Evolutionary conservation across 2,329 filamentous ascomycete genomes (phyloP), one percentile per base, ranked within the genome.

Genomic region (Sphaceloma murrayae): DNA sequence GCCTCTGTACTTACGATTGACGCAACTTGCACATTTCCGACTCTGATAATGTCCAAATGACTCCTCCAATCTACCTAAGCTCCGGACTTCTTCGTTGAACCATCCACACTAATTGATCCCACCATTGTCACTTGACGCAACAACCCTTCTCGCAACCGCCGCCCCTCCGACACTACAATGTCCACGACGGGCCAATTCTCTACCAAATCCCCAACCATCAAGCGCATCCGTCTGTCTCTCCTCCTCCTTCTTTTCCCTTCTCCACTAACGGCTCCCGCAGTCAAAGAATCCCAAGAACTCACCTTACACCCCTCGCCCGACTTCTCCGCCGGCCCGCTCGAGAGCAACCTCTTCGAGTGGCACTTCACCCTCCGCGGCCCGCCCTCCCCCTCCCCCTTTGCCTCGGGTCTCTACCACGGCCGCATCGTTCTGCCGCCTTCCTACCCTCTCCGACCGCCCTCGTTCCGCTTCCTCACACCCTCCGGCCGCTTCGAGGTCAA

Each of bases 301-400:
- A 79, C 85, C 49, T 73, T 71, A 47, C 75, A 82, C 27, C 86
- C 89, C 3, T 91, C 85, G 2, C 71, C 84, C 44, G 86, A 94
- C 67, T 93, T 89, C 65, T 77, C 82, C 54, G 91, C 89, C 30
- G 72, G 80, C 3, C 91, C 91, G 0, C 77, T 89, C 50, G 89
- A 96, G 59, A 72, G 77, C 22, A 87, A 96, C 64, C 79, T 98
- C 44, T 94, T 94, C 66, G 88, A 96, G 66, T 98, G 91, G 91
- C 91, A 98, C 69, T 98, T 96, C 67, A 98, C 91, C 0, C 73
- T 98, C n/a, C 78, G 82, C 42, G 91, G 91, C 0, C 88, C 89
- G 0, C 89, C 89, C 0, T 70, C 76, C 22, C 74, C 75, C 13
- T 88, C 86, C 0, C 77, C 80, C 27, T 95, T 88, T 66, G 77